Evolutionary conservation across 176 grass and related monocot genomes (phyloP).

Genomic region (Aechmea fasciata): DNA sequence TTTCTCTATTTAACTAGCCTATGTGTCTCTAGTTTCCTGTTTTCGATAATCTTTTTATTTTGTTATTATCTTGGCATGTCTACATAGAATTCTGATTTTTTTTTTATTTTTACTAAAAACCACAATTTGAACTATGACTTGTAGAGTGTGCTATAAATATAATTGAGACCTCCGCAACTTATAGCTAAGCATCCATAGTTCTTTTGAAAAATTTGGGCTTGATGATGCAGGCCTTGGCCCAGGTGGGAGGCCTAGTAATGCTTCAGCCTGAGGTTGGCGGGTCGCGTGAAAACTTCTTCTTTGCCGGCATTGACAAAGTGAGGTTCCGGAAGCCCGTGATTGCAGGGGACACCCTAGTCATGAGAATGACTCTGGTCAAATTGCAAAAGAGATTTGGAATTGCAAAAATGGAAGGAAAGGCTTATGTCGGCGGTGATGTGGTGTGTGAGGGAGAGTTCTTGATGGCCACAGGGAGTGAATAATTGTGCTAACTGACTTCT

Average conservation of each 20-base stretch:
- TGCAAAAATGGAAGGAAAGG: slow-evolving; percentile 96
- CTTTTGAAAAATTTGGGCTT: slow-evolving; percentile 5
- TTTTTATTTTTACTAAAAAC: not conserved
- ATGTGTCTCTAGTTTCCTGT: not conserved
- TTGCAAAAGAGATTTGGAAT: slow-evolving; percentile 84
- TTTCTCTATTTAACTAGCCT: not conserved
- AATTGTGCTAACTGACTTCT: not conserved
- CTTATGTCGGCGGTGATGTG: slow-evolving; percentile 76
- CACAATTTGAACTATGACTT: no score
- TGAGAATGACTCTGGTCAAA: slow-evolving; percentile 93
- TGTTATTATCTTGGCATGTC: not conserved
- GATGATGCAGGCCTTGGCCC: slow-evolving; percentile 72
- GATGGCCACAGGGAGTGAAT: slow-evolving; percentile 47
- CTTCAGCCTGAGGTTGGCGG: slow-evolving; percentile 87
- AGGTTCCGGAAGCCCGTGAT: slow-evolving; percentile 90
- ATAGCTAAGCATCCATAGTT: not conserved
- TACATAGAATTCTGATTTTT: not conserved
- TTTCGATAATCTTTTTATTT: not conserved
- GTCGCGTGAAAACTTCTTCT: slow-evolving; percentile 88
- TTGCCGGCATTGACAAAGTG: slow-evolving; percentile 81
- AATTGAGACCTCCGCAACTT: not conserved
- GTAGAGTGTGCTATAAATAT: no score
- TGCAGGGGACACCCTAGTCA: slow-evolving; percentile 87
- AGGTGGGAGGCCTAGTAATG: slow-evolving; percentile 89
- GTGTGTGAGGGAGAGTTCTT: slow-evolving; percentile 93